These are phyloP conservation scores for Tuber calosporum DNA, from an alignment of 495 filamentous ascomycete genomes.

Conservation along the genomic window DNA sequence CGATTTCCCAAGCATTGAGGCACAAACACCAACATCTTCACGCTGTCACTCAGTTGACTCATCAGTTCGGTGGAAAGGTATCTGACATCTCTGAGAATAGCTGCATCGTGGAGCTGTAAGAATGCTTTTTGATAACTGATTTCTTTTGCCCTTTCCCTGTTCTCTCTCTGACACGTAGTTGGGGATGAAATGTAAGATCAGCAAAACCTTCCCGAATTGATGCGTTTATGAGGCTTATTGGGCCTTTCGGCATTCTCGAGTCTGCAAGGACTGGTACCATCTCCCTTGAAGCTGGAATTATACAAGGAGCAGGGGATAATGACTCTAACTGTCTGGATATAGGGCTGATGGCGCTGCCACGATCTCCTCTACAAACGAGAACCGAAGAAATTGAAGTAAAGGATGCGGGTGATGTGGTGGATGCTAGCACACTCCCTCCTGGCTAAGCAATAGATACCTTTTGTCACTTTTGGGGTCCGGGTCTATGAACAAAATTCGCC, in stretches of 20 bases:
- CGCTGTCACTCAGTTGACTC: slow-evolving; percentile 86
- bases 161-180: neutral
- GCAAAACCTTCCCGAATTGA: slow-evolving; percentile 92
- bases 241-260: slow-evolving; percentile 94
- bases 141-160: neutral
- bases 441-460: slow-evolving; percentile 53
- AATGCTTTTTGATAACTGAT: neutral
- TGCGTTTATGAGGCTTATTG: slow-evolving; percentile 91
- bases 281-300: slow-evolving; percentile 22
- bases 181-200: slow-evolving; percentile 50
- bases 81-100: slow-evolving; percentile 96
- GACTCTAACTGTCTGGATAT: slow-evolving; percentile 11
- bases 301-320: neutral
- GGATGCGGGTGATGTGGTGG: slow-evolving; percentile 83
- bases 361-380: slow-evolving; percentile 73
- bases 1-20: slow-evolving; percentile 75
- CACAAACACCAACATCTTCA: slow-evolving; percentile 96
- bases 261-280: slow-evolving; percentile 65
- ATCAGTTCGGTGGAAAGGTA: slow-evolving; percentile 96
- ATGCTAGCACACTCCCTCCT: slow-evolving; percentile 84
- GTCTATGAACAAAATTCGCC: neutral
- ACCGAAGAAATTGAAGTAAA: slow-evolving; percentile 69
- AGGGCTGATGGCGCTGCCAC: slow-evolving; percentile 90
- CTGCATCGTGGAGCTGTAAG: slow-evolving; percentile 95
- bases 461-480: neutral